Percentiles rank a stretch among this genome's conserved stretches.
These are phyloP conservation scores for Penicillium sp. DNA, from an alignment of 2,329 filamentous ascomycete species.

Conservation along the genomic window DNA sequence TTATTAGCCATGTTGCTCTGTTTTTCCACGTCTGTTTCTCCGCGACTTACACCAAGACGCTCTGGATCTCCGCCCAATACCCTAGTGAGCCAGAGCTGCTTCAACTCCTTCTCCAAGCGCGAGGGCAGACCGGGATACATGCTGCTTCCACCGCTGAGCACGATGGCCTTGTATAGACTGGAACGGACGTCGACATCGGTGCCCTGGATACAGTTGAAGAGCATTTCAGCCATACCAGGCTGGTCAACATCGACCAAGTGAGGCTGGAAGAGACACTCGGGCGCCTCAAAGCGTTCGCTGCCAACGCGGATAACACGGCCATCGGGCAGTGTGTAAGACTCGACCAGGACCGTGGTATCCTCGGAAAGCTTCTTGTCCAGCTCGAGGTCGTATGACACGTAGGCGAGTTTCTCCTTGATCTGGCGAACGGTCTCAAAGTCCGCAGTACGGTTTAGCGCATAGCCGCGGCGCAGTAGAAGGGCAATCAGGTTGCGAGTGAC, in stretches of 20 bases:
- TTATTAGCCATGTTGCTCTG: slow-evolving; percentile 7
- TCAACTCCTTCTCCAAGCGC: slow-evolving; percentile 94
- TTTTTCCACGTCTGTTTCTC: background rate
- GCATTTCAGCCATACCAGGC: slow-evolving; percentile 90
- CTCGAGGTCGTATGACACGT: slow-evolving; percentile 96
- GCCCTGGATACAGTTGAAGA: slow-evolving; percentile 97
- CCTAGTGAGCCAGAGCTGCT: slow-evolving; percentile 94
- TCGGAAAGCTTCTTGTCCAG: slow-evolving; percentile 94
- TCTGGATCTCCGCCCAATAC: slow-evolving; percentile 90
- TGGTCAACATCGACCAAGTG: slow-evolving; percentile 97
- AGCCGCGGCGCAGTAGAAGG: slow-evolving; percentile 85
- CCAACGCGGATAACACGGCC: slow-evolving; percentile 94
- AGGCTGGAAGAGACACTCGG: slow-evolving; percentile 97
- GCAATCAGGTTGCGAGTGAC: slow-evolving; percentile 98
- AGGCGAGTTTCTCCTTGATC: slow-evolving; percentile 99
- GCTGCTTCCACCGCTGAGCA: slow-evolving; percentile 92
- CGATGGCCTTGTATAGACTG: slow-evolving; percentile 94
- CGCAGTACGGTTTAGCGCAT: slow-evolving; percentile 94
- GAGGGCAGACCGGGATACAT: slow-evolving; percentile 98
- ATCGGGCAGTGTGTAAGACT: slow-evolving; percentile 95
- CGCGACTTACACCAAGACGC: slow-evolving; percentile 63
- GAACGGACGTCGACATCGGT: slow-evolving; percentile 93
- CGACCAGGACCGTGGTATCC: slow-evolving; percentile 93
- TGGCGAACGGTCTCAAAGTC: slow-evolving; percentile 98
- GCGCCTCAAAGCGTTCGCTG: slow-evolving; percentile 95